phyloP scores from a whole-genome alignment of 2,329 filamentous ascomycete species.

The Ophiostoma perfectum region DNA sequence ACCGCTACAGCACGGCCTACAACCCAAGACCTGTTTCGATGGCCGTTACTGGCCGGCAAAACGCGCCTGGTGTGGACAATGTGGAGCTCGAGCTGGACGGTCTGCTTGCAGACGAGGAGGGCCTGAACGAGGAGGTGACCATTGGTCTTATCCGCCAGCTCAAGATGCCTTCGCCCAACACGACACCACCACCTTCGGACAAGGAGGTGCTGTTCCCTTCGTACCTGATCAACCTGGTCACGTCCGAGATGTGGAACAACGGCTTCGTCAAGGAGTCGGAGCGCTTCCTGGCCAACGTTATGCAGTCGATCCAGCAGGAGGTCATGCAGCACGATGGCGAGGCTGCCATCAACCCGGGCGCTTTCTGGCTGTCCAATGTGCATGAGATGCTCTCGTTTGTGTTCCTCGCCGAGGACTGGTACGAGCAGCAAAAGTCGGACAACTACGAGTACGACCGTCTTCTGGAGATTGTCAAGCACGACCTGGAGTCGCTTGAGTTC shows the following conservation, averaged over 20 bases:
- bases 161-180: conserved; percentile 86
- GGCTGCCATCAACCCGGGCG: conserved; percentile 91
- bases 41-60: conserved; percentile 72
- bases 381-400: conserved; percentile 99
- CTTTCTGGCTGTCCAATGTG: conserved; percentile 98
- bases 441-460: conserved; percentile 98
- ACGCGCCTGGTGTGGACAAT: conserved; percentile 67
- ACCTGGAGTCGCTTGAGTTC: conserved; percentile 95
- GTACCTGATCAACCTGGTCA: conserved; percentile 97
- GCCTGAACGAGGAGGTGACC: conserved; percentile 92
- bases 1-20: conserved; percentile 87
- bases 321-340: conserved; percentile 99
- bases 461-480: conserved; percentile 97
- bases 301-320: conserved; percentile 99
- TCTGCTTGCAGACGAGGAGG: conserved; percentile 89
- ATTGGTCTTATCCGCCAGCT: conserved; percentile 94
- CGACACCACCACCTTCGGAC: conserved; percentile 84
- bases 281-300: conserved; percentile 96
- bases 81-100: conserved; percentile 94
- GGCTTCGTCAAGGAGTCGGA: conserved; percentile 99
- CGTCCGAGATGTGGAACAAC: conserved; percentile 99
- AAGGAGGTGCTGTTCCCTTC: conserved; percentile 98
- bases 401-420: conserved; percentile 98
- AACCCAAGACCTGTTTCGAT: conserved; percentile 95
- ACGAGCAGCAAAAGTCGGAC: conserved; percentile 97